phyloP scores from a whole-genome alignment of 2,329 filamentous ascomycete genomes.

The Purpureocillium lavendulum region DNA sequence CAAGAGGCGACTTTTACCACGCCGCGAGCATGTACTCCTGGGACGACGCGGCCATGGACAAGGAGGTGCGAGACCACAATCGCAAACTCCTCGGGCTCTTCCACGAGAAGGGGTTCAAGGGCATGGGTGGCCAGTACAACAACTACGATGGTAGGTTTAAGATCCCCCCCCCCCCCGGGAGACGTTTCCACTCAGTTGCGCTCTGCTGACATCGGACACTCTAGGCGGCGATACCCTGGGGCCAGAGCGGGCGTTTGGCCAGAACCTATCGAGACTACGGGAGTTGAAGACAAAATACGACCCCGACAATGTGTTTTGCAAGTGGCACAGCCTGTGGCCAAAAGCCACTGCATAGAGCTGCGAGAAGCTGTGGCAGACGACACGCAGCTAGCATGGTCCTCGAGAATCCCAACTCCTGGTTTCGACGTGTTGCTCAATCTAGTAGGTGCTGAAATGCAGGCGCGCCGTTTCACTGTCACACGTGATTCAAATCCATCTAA shows the following conservation, averaged over 20 bases:
- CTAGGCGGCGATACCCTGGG: slow-evolving; percentile 20
- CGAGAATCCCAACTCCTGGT: too few relatives aligned
- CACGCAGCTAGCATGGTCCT: too few relatives aligned
- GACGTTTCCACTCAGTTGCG: too few relatives aligned
- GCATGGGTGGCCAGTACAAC: slow-evolving; percentile 8
- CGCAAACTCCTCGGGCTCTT: slow-evolving; percentile 19
- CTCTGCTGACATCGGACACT: too few relatives aligned
- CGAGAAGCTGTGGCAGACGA: too few relatives aligned
- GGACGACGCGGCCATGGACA: slow-evolving; percentile 27
- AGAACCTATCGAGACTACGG: slow-evolving; percentile 17
- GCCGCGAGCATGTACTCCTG: slow-evolving; percentile 30
- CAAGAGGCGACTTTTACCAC: slow-evolving; percentile 35
- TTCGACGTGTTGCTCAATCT: too few relatives aligned
- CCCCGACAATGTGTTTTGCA: slow-evolving; percentile 23
- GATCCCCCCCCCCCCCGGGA: too few relatives aligned
- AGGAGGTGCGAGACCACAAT: slow-evolving; percentile 27
- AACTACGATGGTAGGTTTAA: slow-evolving; percentile 5
- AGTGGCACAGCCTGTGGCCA: slow-evolving; percentile 14
- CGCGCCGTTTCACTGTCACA: too few relatives aligned
- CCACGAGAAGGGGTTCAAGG: slow-evolving; percentile 15
- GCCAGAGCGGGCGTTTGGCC: slow-evolving; percentile 20
- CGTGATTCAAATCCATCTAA: too few relatives aligned
- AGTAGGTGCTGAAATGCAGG: too few relatives aligned
- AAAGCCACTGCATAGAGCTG: neutral
- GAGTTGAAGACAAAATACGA: slow-evolving; percentile 25